phyloP scores from a whole-genome alignment of 495 filamentous ascomycete species.

The Daldinia concentrica region DNA sequence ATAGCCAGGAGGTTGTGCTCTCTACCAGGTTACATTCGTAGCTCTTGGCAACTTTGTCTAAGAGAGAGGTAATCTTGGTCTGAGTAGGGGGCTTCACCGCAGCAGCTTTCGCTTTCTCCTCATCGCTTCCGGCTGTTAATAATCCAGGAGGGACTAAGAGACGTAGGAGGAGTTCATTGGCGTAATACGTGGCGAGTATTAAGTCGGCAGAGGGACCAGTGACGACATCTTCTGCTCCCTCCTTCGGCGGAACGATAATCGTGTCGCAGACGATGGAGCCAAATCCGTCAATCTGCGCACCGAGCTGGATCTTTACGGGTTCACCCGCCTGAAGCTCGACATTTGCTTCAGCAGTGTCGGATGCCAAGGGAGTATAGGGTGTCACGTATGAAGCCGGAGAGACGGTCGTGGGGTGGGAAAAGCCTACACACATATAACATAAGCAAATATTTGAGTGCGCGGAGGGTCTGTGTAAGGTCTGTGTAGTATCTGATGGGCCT shows the following conservation, averaged over 20 bases:
- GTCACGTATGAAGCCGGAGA: constrained; percentile 95
- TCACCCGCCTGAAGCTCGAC: constrained; percentile 82
- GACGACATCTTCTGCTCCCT: constrained; percentile 65
- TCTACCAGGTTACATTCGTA: constrained; percentile 95
- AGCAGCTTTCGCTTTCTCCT: constrained; percentile 93
- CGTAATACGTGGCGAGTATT: constrained; percentile 89
- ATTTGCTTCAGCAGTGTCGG: constrained; percentile 84
- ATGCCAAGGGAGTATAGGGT: constrained; percentile 89
- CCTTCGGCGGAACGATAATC: constrained; percentile 72
- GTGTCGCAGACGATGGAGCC: constrained; percentile 96
- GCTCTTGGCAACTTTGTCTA: constrained; percentile 90
- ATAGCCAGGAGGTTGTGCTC: constrained; percentile 96
- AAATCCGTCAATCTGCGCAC: constrained; percentile 97
- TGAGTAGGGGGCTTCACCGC: constrained; percentile 82
- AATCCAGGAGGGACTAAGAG: constrained; percentile 90
- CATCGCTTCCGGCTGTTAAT: constrained; percentile 81
- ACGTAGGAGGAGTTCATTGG: constrained; percentile 91
- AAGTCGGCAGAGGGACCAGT: constrained; percentile 84
- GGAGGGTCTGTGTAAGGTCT: background rate
- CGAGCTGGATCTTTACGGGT: constrained; percentile 93
- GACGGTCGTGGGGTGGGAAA: constrained; percentile 93
- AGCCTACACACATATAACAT: constrained; percentile 62
- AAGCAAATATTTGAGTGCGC: constrained; percentile 20
- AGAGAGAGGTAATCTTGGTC: constrained; percentile 79
- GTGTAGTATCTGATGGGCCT: background rate